phyloP scores from a whole-genome alignment of 2,329 filamentous ascomycete genomes.

The Pseudogymnoascus sp. region DNA sequence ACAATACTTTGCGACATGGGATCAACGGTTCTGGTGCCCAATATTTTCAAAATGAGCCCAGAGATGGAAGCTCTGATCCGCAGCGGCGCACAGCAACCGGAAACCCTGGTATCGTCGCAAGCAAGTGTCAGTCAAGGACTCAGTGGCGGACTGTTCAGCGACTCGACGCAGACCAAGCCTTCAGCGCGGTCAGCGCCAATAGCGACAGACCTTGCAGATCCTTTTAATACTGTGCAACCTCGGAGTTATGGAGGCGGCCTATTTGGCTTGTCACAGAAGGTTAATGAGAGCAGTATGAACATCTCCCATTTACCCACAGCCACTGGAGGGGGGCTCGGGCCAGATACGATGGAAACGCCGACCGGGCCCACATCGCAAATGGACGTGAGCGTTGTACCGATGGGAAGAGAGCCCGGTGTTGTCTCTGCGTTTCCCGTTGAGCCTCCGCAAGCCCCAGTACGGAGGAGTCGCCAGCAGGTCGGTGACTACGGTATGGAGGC shows the following conservation, averaged over 20 bases:
- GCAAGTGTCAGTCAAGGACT: slow-evolving; percentile 26
- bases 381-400: slow-evolving; percentile 27
- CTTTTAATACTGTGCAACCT: slow-evolving; percentile 26
- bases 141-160: slow-evolving; percentile 26
- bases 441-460: slow-evolving; percentile 39
- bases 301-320: slow-evolving; percentile 27
- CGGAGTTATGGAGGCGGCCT: slow-evolving; percentile 23
- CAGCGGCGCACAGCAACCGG: slow-evolving; percentile 17
- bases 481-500: slow-evolving; percentile 28
- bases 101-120: background rate
- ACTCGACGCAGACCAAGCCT: slow-evolving; percentile 23
- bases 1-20: slow-evolving; percentile 80
- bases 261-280: slow-evolving; percentile 27
- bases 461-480: slow-evolving; percentile 28
- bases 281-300: slow-evolving; percentile 30
- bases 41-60: slow-evolving; percentile 72
- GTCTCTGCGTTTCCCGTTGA: slow-evolving; percentile 30
- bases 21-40: slow-evolving; percentile 69
- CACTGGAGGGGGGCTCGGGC: slow-evolving; percentile 27
- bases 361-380: slow-evolving; percentile 37
- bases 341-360: slow-evolving; percentile 58
- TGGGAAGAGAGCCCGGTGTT: slow-evolving; percentile 23
- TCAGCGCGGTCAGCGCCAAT: slow-evolving; percentile 18
- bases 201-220: slow-evolving; percentile 25
- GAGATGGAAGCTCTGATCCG: slow-evolving; percentile 48